phyloP scores from a whole-genome alignment of 805 yeast genomes.

The Cephaloascus fragrans region DNA sequence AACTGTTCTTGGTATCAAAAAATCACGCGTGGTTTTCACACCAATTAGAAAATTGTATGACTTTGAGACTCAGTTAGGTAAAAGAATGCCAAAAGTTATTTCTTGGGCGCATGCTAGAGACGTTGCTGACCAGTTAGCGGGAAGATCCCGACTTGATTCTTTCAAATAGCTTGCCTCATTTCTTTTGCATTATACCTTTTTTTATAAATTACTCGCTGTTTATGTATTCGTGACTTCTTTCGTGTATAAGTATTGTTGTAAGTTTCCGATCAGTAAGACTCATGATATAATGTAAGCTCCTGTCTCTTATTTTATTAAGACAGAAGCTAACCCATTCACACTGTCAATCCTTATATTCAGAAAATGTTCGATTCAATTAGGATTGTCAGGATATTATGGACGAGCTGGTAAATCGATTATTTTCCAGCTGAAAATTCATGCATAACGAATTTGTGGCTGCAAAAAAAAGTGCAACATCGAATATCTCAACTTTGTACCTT shows the following conservation, averaged over 20 bases:
- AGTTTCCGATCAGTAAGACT: background rate
- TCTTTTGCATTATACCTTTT: background rate
- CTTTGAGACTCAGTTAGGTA: constrained; percentile 70
- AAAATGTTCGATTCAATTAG: too few relatives aligned
- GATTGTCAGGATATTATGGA: too few relatives aligned
- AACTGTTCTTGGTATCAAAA: constrained; percentile 73
- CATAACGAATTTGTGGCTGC: too few relatives aligned
- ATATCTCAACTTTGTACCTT: too few relatives aligned
- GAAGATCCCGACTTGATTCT: constrained; percentile 31
- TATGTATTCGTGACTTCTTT: background rate
- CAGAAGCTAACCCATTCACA: too few relatives aligned
- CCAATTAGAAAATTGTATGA: constrained; percentile 73
- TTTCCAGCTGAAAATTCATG: too few relatives aligned
- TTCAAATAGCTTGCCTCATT: background rate
- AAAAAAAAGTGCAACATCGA: too few relatives aligned
- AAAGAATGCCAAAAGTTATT: constrained; percentile 81
- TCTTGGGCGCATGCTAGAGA: constrained; percentile 75
- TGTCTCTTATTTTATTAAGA: too few relatives aligned
- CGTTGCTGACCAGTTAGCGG: constrained; percentile 78
- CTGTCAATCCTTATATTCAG: too few relatives aligned
- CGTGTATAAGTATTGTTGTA: background rate
- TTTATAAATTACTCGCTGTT: constrained; percentile 1
- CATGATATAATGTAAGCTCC: too few relatives aligned
- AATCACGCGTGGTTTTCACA: constrained; percentile 67
- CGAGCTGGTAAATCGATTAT: too few relatives aligned